phyloP scores from a whole-genome alignment of 2,329 filamentous ascomycete genomes.

The Xylariaceae sp. region DNA sequence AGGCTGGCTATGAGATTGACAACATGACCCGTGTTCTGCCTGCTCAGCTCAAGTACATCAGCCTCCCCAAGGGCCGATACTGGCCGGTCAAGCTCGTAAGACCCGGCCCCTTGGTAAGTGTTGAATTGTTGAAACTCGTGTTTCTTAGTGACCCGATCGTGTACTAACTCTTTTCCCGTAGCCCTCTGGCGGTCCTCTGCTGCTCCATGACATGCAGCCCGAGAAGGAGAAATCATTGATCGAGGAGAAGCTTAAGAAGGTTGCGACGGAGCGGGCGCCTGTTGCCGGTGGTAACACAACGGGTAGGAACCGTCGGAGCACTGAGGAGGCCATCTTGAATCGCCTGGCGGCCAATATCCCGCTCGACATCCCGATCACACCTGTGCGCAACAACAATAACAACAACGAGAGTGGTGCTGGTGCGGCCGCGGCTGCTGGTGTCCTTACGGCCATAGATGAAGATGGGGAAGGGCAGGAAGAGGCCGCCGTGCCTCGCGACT shows the following conservation, averaged over 20 bases:
- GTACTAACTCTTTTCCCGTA: conserved; percentile 44
- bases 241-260: conserved; percentile 89
- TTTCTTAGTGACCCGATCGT: background rate
- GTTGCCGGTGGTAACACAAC: conserved; percentile 36
- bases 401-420: conserved; percentile 37
- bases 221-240: conserved; percentile 73
- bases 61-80: conserved; percentile 84
- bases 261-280: conserved; percentile 56
- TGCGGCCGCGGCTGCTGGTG: conserved; percentile 68
- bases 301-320: conserved; percentile 25
- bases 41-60: conserved; percentile 90
- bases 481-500: conserved; percentile 63
- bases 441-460: conserved; percentile 83
- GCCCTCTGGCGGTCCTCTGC: conserved; percentile 88
- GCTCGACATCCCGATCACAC: conserved; percentile 22
- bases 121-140: background rate
- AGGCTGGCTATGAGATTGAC: conserved; percentile 89
- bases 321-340: conserved; percentile 30
- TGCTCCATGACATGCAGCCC: conserved; percentile 81
- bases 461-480: conserved; percentile 70
- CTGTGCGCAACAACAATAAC: no score
- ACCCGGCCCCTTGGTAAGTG: conserved; percentile 52
- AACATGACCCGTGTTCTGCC: conserved; percentile 97
- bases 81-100: conserved; percentile 66
- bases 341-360: conserved; percentile 24